Conservation (phyloP, 306 rosid genomes). For the Cucurbita moschata region DNA sequence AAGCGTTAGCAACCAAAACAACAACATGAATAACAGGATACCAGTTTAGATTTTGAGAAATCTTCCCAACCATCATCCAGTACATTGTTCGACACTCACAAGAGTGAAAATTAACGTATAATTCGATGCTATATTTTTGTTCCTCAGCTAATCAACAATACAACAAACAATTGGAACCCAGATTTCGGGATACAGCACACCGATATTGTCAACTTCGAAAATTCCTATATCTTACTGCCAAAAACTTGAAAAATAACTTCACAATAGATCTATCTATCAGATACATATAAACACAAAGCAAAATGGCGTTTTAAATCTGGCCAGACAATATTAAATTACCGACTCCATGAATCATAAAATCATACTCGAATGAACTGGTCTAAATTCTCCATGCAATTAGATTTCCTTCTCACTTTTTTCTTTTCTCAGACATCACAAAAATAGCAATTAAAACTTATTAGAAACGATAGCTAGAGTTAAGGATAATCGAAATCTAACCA, state of each 20-base stretch:
- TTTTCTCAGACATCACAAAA: background rate
- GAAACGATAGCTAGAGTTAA: background rate
- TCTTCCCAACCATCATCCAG: too few relatives aligned
- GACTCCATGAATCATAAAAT: background rate
- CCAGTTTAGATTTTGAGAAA: background rate
- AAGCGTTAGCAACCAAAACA: conserved; percentile 6
- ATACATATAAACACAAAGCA: background rate
- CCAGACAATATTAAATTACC: background rate
- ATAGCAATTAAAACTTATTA: background rate
- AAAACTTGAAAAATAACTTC: background rate
- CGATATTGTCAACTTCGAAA: background rate
- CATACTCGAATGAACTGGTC: background rate
- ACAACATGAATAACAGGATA: background rate
- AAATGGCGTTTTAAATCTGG: background rate
- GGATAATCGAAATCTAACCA: conserved; percentile 31
- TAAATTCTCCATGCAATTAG: background rate
- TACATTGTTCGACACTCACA: too few relatives aligned
- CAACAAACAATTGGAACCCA: too few relatives aligned
- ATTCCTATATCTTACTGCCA: background rate
- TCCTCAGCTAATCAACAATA: too few relatives aligned
- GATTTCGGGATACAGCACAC: too few relatives aligned
- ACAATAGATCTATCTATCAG: background rate
- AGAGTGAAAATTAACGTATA: too few relatives aligned
- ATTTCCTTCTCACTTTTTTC: background rate
- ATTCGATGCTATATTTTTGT: too few relatives aligned